Evolutionary conservation across 2,329 filamentous ascomycete genomes (phyloP), one percentile per base, ranked within the genome.

Genomic region (Nothomitra cinnamomea): DNA sequence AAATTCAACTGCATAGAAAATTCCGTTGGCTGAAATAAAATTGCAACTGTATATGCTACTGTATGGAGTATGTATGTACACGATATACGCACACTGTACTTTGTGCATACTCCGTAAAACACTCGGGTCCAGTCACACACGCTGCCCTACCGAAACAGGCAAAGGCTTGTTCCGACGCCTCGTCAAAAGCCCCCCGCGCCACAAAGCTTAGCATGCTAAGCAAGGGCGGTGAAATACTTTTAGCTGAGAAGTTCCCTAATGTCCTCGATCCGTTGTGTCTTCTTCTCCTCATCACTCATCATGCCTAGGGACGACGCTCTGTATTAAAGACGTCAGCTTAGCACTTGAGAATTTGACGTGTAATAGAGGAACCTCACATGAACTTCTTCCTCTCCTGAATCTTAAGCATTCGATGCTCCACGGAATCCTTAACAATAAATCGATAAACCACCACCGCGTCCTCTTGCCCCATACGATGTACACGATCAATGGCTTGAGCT

Each of bases 311-410:
- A 92, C 15, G 85, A 89, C n/a, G 92, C 92, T 70, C 89, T 94
- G 59, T 67, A 49, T 10, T 17, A 15, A 21, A 15, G 25, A 3
- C 13, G 19, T 42, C 19, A 52, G 36, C 42, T 45, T 13, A 54
- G 17, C 6, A 38, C 12, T 19, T 38, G 36, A 8, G 17, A 24
- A 25, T 6, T 17, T 24, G 21, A 24, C 24, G 15, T 12, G 8
- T 15, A 4, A 42, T 22, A 19, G 38, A 15, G 19, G 32, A 54
- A 42, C 82, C 84, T 81, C 64, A 88, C 83, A 94, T 86, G 61
- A 94, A 94, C 73, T 89, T 96, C 73, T 98, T 98, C 63, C 89
- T 73, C 59, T 96, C 90, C 66, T 98, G 94, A 35, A 98, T 81
- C 66, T 77, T 80, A 59, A 98, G 66, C 88, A 98, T 98, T 66